Evolutionary conservation across 805 yeast species (phyloP).

Genomic region (Jamesozyma lodderae): DNA sequence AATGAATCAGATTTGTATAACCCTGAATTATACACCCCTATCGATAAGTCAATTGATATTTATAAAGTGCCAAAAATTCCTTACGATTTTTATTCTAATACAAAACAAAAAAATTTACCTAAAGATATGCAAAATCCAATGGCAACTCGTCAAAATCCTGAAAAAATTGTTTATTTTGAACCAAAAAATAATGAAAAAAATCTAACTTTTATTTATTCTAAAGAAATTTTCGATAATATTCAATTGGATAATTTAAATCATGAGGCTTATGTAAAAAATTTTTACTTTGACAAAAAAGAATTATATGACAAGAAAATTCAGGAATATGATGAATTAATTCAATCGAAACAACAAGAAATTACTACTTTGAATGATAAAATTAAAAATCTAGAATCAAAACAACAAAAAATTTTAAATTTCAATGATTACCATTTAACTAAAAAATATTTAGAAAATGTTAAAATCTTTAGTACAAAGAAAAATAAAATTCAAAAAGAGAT

Average conservation of each 20-base stretch:
- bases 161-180: conserved; percentile 17
- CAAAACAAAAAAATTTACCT: neutral
- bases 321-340: conserved; percentile 14
- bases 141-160: conserved; percentile 24
- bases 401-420: neutral
- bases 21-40: neutral
- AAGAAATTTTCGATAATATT: conserved; percentile 24
- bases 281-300: conserved; percentile 7
- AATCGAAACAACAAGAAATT: conserved; percentile 3
- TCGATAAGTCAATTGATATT: conserved; percentile 2
- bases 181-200: conserved; percentile 11
- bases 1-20: conserved; percentile 1
- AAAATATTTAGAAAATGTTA: conserved; percentile 1
- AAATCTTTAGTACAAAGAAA: neutral
- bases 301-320: conserved; percentile 11
- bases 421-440: conserved; percentile 1
- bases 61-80: conserved; percentile 7
- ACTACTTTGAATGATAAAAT: neutral
- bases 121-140: conserved; percentile 10
- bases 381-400: neutral
- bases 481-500: conserved; percentile 1
- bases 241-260: conserved; percentile 15
- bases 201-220: conserved; percentile 13
- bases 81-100: conserved; percentile 1
- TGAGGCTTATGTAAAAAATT: conserved; percentile 11